Conservation (phyloP, 2,329 filamentous ascomycete genomes). For the Diplodia intermedia region DNA sequence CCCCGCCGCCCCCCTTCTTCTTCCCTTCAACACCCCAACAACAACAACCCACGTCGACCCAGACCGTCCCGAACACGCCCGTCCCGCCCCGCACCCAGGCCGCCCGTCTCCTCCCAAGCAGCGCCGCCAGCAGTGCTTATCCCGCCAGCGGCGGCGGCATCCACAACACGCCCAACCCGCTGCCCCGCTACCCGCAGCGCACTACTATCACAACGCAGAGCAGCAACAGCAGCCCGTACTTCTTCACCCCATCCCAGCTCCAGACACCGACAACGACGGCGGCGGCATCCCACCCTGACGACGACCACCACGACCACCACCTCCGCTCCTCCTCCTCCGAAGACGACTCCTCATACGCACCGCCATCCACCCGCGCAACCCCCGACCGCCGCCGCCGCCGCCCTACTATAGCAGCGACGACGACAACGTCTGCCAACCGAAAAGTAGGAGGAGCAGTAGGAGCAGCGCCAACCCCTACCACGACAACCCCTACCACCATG, state of each 20-base stretch:
- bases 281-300: background rate
- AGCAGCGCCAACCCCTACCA: no score
- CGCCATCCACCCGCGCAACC: background rate
- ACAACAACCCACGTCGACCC: background rate
- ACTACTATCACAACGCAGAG: no score
- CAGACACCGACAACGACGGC: background rate
- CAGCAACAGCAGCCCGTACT: background rate
- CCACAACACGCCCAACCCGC: constrained; percentile 25
- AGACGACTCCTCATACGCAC: background rate
- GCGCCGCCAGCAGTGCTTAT: background rate
- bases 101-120: background rate
- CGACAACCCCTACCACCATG: background rate
- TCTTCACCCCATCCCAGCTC: background rate
- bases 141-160: constrained; percentile 3
- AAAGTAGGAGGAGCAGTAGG: no score
- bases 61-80: background rate
- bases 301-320: background rate
- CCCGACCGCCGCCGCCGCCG: no score
- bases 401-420: no score
- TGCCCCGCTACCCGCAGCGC: constrained; percentile 1
- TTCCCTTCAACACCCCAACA: background rate
- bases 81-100: background rate
- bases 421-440: no score
- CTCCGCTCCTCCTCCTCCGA: background rate
- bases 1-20: no score